Evolutionary conservation across 2,329 filamentous ascomycete genomes (phyloP), one percentile per base, ranked within the genome.

Genomic region (Fusarium setosum): DNA sequence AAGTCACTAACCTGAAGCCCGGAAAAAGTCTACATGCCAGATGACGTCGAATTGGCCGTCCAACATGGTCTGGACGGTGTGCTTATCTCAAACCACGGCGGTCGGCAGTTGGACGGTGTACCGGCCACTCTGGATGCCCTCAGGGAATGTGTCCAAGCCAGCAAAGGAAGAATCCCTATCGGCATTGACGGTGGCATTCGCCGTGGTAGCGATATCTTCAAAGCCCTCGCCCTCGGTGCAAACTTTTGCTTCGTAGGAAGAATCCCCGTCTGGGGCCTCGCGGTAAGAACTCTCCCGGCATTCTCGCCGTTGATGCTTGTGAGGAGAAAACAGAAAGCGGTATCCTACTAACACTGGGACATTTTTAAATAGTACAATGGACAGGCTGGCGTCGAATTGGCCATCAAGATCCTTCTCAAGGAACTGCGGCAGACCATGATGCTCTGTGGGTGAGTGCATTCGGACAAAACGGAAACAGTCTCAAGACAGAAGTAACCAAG

Each of bases 31-130:
- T 23, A 47, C 13, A 47, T 26, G 5, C 12, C 44, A 2, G 29
- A 47, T 10, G 44, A 47, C 4, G 6, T 34, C 2, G 29, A n/a
- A 24, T 9, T 47, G 15, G 44, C 44, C 13, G 32, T 47, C 13
- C 13, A 34, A 15, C 44, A 47, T 26, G 44, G 26, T 9, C 24
- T 47, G 1, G 18, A 26, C 10, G 44, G 44, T 4, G 44, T 47
- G 1, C 44, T 47, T 26, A 47, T 47, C 42, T 47, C 42, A 15
- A 47, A 47, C 42, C 42, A 47, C 9, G 26, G 42, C 20, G 48
- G 18, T 13, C 24, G 48, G 37, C 49, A 17, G 34, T 42, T 23
- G 15, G 51, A 35, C 87, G 44, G 44, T 9, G 44, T 47, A 1
- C 44, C 44, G 32, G 29, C 26, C 0, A 47, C 44, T 21, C 44